Evolutionary conservation across 2,329 filamentous ascomycete genomes (phyloP), one percentile per base, ranked within the genome.

Genomic region (Pseudocercospora pini-densiflorae): DNA sequence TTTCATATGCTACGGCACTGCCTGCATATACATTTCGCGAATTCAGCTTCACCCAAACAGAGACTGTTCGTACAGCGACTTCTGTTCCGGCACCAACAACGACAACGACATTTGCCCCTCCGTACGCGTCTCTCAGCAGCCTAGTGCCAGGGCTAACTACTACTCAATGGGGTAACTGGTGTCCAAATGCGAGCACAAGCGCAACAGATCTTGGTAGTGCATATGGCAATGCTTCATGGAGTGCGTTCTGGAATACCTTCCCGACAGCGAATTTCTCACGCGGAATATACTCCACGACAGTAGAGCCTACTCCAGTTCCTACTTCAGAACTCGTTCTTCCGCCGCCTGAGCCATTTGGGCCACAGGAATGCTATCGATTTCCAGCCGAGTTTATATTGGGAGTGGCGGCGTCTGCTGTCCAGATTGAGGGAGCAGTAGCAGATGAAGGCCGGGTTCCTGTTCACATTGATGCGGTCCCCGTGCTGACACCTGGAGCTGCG

Each of bases 241-340:
- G 47, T 27, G 64, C 64, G 3, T 66, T 40, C 19, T 63, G 49
- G 16, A 29, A 27, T 8, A 61, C 62, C 16, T 66, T 61, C 45
- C 53, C 62, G 19, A 54, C 47, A 27, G 64, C 64, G 3, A 63
- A 63, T 23, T 66, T 66, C 60, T 59, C 60, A 1, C 54, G 61
- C 10, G 64, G 64, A 12, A 58, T 66, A 45, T 66, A 66, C 33
- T 59, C 71, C 21, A 76, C 75, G 3, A 76, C 74, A 3, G 72
- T 75, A 16, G 58, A 66, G 16, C 66, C 75, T 8, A 79, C 77
- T 7, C 74, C 78, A n/a, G 72, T 79, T 8, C 75, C 78, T 3
- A 73, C 75, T 5, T 70, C 65, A 23, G 76, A 73, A 14, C 68
- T 79, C 8, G 70, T 77, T 16, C 76, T 75, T 3, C 77, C 76